A percentile compares a stretch with the other conserved stretches of the same genome.
Conservation (phyloP, 768 basidiomycete genomes). For the Naganishia friedmannii region DNA sequence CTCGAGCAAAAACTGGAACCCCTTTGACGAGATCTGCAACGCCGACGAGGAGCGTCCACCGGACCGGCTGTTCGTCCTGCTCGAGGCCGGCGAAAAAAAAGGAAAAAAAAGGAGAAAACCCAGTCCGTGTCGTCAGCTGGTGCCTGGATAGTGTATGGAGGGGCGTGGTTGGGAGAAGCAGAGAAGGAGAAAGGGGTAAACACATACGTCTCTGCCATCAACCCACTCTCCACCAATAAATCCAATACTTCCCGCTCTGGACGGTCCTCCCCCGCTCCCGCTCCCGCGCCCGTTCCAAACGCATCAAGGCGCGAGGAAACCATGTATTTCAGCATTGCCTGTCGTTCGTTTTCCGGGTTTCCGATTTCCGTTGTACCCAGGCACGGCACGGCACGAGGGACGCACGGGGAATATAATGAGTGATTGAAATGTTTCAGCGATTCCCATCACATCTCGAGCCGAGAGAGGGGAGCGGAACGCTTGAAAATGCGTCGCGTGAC, state of each 20-base stretch:
- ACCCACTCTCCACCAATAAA: conserved; percentile 74
- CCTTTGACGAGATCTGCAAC: conserved; percentile 74
- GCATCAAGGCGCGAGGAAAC: conserved; percentile 70
- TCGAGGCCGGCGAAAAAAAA: too few species aligned
- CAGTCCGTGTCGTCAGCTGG: too few species aligned
- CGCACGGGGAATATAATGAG: too few species aligned
- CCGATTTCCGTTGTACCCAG: too few species aligned
- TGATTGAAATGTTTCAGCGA: too few species aligned
- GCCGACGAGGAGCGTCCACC: conserved; percentile 33
- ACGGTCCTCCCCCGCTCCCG: conserved; percentile 67
- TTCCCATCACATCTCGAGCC: too few species aligned
- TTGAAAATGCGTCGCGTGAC: conserved; percentile 16
- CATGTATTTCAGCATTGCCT: conserved; percentile 98
- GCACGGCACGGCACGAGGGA: too few species aligned
- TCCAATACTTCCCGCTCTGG: conserved; percentile 81
- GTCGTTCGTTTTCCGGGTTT: conserved; percentile 4
- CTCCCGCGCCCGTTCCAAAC: conserved; percentile 67
- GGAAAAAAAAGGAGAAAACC: too few species aligned
- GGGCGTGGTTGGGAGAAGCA: too few species aligned
- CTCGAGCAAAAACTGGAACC: conserved; percentile 94
- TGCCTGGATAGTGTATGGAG: too few species aligned
- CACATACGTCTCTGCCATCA: conserved; percentile 75
- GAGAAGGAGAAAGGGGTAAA: background rate
- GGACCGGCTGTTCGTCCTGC: conserved; percentile 28
- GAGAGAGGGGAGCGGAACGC: too few species aligned